Evolutionary conservation across 208 protist genomes (phyloP).

Genomic region (Herpetomonas tarakana): DNA sequence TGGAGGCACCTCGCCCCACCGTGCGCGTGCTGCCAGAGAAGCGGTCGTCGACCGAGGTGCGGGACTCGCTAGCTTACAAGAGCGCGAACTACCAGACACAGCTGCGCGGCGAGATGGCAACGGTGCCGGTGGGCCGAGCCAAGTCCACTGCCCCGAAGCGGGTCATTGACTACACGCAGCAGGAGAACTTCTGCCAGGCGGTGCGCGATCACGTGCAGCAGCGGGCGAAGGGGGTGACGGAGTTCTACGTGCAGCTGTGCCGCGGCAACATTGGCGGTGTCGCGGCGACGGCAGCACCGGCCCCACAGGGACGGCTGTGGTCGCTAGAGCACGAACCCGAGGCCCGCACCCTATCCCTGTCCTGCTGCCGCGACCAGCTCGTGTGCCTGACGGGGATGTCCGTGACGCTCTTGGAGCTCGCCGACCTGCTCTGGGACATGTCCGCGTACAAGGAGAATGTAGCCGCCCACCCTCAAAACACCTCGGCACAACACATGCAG

Average conservation of each 20-base stretch:
- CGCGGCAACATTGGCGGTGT: conserved; percentile 45
- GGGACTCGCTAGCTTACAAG: conserved; percentile 31
- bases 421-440: conserved; percentile 59
- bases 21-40: conserved; percentile 36
- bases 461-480: too few species aligned
- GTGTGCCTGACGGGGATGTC: conserved; percentile 59
- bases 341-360: conserved; percentile 45
- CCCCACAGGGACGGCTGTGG: conserved; percentile 24
- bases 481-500: background rate
- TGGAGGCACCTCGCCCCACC: conserved; percentile 28
- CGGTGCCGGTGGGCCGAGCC: conserved; percentile 24
- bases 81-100: conserved; percentile 21
- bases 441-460: conserved; percentile 10
- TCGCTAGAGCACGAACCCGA: conserved; percentile 30
- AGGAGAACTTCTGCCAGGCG: conserved; percentile 67
- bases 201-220: conserved; percentile 76
- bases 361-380: conserved; percentile 61
- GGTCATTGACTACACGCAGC: conserved; percentile 39
- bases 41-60: conserved; percentile 18
- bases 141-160: background rate
- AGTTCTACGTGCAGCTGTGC: conserved; percentile 79
- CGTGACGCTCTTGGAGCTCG: conserved; percentile 46
- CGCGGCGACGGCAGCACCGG: conserved; percentile 11
- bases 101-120: conserved; percentile 22
- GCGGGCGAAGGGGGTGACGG: conserved; percentile 48